These are phyloP conservation scores for Ophiocordyceps camponoti-floridani DNA, from an alignment of 2,329 filamentous ascomycete species.

Conservation along the genomic window DNA sequence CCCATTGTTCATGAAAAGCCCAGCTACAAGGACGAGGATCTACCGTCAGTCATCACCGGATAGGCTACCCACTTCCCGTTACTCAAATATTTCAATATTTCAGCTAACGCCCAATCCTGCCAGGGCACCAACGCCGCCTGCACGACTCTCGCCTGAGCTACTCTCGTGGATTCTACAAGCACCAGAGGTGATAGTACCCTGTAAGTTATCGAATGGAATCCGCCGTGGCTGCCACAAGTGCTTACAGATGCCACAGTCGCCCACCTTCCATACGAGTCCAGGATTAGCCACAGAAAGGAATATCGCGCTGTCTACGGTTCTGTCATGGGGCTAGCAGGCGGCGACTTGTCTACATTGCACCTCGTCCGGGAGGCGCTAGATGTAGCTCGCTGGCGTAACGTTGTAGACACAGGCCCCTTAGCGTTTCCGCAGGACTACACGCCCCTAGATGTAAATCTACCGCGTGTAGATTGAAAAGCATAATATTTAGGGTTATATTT, in stretches of 20 bases:
- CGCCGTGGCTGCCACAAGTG: neutral
- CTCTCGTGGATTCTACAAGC: slow-evolving; percentile 12
- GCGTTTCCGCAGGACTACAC: slow-evolving; percentile 10
- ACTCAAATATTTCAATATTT: neutral
- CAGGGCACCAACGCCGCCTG: slow-evolving; percentile 8
- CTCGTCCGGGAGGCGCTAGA: slow-evolving; percentile 12
- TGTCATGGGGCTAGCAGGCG: slow-evolving; percentile 10
- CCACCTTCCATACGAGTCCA: slow-evolving; percentile 13
- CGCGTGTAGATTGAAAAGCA: too few species aligned
- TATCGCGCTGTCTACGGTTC: slow-evolving; percentile 13
- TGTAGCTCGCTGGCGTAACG: slow-evolving; percentile 9
- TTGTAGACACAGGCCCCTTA: slow-evolving; percentile 11
- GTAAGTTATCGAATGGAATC: slow-evolving; percentile 9
- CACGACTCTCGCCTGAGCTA: slow-evolving; percentile 10
- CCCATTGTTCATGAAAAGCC: slow-evolving; percentile 8
- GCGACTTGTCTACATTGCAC: slow-evolving; percentile 10
- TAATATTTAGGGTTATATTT: too few species aligned
- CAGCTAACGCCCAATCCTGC: too few species aligned
- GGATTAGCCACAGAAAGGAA: slow-evolving; percentile 10
- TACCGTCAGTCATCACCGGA: slow-evolving; percentile 6
- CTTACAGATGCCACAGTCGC: slow-evolving; percentile 7
- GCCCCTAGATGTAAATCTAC: neutral
- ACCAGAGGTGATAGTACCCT: slow-evolving; percentile 15
- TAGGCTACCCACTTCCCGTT: neutral
- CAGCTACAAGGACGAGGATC: slow-evolving; percentile 10